Evolutionary conservation across 1,139 yeast species (phyloP), one percentile per base, ranked within the genome.

Genomic region (Blastobotrys malaysiensis): DNA sequence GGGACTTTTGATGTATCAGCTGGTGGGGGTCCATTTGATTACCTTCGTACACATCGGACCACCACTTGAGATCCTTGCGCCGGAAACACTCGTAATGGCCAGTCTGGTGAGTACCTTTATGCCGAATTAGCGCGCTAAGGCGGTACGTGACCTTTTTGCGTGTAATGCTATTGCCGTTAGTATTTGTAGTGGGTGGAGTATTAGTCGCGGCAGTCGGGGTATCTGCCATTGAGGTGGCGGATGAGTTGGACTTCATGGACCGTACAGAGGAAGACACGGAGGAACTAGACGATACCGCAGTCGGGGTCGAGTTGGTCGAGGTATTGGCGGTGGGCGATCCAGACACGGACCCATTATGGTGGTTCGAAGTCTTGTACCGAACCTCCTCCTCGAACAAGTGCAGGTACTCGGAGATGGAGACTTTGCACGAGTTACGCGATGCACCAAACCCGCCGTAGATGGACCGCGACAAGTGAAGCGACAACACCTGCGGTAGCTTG

Each of bases 71-170:
- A 52, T 63, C 62, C 60, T 68, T 68, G 20, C 72, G 65, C 14
- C 73, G 63, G 51, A 65, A 68, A 51, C 73, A 69, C 53, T 72
- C 74, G 57, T 65, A 93, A 67, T 93, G 99, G 0, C 98, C 99
- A 49, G 84, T 82, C 18, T 86, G 79, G 69, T 93, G 98, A 0
- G 95, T 83, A 0, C 98, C 99, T 52, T 84, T 82, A 66, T 93
- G 99, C 58, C 89, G 78, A 21, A 93, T 83, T 61, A 89, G 74
- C 0, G 97, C 88, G 59, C 78, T 79, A 43, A 93, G 74, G 57
- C 75, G 74, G 67, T 88, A 90, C 48, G 24, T 64, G 64, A 54
- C 65, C 62, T 53, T 52, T 13, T 52, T 43, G 19, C 54, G 50
- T 16, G 49, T 46, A 44, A 31, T 31, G 39, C 16, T 31, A 13